phyloP scores from a whole-genome alignment of 305 asterid genomes.

The Fraxinus floribunda region DNA sequence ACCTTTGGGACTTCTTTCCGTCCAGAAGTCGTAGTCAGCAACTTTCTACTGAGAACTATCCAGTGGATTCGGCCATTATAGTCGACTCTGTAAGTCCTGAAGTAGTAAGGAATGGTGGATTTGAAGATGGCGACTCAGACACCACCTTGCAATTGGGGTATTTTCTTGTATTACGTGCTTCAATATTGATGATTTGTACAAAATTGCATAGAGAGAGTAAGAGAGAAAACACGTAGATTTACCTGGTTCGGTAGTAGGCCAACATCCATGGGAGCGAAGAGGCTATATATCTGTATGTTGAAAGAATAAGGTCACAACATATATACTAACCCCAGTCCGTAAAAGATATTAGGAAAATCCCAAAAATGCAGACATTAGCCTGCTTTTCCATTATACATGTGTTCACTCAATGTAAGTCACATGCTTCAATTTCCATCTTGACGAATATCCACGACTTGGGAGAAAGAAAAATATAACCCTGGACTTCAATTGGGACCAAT shows the following conservation, averaged over 20 bases:
- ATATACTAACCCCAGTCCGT: not conserved
- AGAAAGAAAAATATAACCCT: not conserved
- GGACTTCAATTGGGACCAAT: not conserved
- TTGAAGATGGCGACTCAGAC: conserved; percentile 51
- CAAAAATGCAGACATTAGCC: not conserved
- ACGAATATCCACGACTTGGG: not conserved
- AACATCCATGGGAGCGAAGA: not conserved
- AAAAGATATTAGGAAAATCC: not conserved
- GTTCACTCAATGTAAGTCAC: not conserved
- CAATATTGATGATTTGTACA: not conserved
- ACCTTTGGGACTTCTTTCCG: conserved; percentile 42
- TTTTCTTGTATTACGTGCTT: not conserved
- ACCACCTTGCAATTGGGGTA: conserved; percentile 70
- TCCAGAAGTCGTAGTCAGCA: conserved; percentile 27
- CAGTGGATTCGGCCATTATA: conserved; percentile 21
- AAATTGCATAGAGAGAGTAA: not conserved
- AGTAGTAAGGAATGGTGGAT: conserved; percentile 33
- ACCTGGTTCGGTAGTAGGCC: not conserved
- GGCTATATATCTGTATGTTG: not conserved
- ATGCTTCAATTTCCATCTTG: not conserved
- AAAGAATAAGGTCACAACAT: not conserved
- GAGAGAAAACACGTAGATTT: not conserved
- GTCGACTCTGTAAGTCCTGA: conserved; percentile 38
- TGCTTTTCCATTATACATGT: not conserved
- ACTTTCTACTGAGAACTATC: conserved; percentile 31